Percentiles rank a stretch among this genome's conserved stretches.
Conservation (phyloP, 2,329 filamentous ascomycete species). For the Stromatinia cepivora region DNA sequence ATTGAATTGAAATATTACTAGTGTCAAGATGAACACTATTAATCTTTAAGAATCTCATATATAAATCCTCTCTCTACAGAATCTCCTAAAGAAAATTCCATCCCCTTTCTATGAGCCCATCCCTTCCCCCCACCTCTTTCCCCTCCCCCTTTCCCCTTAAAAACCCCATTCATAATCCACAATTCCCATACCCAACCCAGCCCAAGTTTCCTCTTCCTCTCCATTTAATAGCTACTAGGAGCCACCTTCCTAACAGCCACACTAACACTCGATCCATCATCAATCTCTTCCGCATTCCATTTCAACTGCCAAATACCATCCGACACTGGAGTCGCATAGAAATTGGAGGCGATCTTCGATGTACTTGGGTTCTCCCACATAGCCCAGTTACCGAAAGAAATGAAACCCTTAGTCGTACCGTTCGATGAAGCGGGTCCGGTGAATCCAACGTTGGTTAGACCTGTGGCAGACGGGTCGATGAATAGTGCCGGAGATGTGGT, state of each 20-base stretch:
- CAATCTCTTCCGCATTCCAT: slow-evolving; percentile 16
- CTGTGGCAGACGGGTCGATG: not conserved
- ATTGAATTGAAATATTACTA: not conserved
- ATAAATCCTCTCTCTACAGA: not conserved
- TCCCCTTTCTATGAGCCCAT: not conserved
- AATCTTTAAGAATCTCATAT: not conserved
- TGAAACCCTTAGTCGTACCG: not conserved
- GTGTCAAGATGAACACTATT: not conserved
- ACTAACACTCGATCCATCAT: slow-evolving; percentile 13
- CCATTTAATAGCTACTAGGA: not conserved
- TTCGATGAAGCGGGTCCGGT: not conserved
- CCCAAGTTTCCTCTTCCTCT: not conserved
- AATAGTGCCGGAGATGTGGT: not conserved
- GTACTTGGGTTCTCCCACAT: slow-evolving; percentile 4
- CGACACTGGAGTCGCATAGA: slow-evolving; percentile 12
- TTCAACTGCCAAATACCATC: slow-evolving; percentile 6
- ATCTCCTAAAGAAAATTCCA: not conserved
- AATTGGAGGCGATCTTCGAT: not conserved
- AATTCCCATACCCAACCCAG: too few species aligned
- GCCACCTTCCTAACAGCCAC: slow-evolving; percentile 13
- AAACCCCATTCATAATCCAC: not conserved
- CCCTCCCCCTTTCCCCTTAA: not conserved
- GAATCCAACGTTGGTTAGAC: slow-evolving; percentile 2
- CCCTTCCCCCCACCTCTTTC: not conserved
- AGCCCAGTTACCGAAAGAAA: slow-evolving; percentile 8